These are phyloP conservation scores for Leccinum rimulosum DNA, from an alignment of 768 basidiomycete genomes.

Conservation along the genomic window DNA sequence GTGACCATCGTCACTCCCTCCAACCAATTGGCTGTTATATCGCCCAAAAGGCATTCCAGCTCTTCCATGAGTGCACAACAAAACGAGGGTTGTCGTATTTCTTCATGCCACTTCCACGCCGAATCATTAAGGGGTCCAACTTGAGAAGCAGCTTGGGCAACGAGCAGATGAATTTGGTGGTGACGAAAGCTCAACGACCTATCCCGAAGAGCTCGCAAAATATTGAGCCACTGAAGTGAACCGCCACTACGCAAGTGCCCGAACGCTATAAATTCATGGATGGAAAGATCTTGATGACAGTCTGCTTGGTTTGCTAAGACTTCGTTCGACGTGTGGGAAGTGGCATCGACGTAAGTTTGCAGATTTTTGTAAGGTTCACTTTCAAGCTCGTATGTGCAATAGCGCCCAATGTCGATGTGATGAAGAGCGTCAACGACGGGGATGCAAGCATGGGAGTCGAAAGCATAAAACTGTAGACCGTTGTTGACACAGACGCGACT, in stretches of 20 bases:
- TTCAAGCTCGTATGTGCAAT: constrained; percentile 33
- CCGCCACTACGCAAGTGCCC: constrained; percentile 43
- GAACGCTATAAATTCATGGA: constrained; percentile 46
- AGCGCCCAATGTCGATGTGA: constrained; percentile 7
- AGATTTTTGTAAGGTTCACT: constrained; percentile 33
- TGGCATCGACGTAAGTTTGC: constrained; percentile 33
- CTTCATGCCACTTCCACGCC: constrained; percentile 10
- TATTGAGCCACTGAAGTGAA: constrained; percentile 49
- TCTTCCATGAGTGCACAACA: background rate
- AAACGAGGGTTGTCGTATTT: constrained; percentile 7
- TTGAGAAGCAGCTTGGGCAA: constrained; percentile 45
- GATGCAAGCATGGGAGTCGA: constrained; percentile 15
- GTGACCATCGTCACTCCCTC: background rate
- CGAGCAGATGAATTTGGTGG: constrained; percentile 39
- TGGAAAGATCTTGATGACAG: constrained; percentile 38
- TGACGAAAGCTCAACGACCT: constrained; percentile 36
- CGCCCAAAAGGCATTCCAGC: background rate
- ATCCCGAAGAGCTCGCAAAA: constrained; percentile 41
- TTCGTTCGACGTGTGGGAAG: constrained; percentile 41
- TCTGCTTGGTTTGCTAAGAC: constrained; percentile 41
- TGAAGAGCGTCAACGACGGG: constrained; percentile 17
- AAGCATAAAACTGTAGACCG: constrained; percentile 28
- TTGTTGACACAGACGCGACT: constrained; percentile 27
- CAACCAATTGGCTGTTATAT: background rate
- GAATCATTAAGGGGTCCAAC: constrained; percentile 28